Conservation (phyloP, 2,329 filamentous ascomycete genomes). For the Pyrenochaeta sp. region DNA sequence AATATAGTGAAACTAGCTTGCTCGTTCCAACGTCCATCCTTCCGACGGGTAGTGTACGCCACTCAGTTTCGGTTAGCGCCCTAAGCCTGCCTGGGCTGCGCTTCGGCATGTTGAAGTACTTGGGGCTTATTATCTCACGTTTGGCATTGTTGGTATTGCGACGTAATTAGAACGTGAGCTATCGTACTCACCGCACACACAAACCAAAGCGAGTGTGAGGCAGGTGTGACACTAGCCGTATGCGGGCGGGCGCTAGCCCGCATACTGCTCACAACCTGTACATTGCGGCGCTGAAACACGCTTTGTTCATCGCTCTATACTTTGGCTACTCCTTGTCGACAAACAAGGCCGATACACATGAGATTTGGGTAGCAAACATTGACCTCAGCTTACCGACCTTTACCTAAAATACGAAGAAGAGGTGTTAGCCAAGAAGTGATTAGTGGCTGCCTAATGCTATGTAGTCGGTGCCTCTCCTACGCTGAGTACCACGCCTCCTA, state of each 20-base stretch:
- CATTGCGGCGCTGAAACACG: neutral
- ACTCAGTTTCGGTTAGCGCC: slow-evolving; percentile 1
- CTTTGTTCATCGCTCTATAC: neutral
- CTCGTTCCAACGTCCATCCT: neutral
- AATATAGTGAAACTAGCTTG: neutral
- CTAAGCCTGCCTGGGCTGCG: slow-evolving; percentile 1
- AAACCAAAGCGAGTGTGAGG: neutral
- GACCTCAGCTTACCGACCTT: neutral
- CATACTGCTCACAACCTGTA: slow-evolving; percentile 5
- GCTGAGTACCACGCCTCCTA: neutral
- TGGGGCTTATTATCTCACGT: neutral
- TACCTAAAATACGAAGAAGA: slow-evolving; percentile 1
- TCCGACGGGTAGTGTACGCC: neutral
- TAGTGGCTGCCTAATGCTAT: neutral
- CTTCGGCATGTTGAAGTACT: slow-evolving; percentile 1
- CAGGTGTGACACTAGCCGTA: neutral
- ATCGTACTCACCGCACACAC: neutral
- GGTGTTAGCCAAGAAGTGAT: neutral
- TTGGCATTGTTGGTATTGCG: neutral
- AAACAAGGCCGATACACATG: neutral
- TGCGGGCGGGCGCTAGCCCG: neutral
- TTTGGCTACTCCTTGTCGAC: neutral
- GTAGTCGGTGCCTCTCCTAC: neutral
- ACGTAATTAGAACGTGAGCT: neutral
- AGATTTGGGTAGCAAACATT: neutral